Evolutionary conservation across 257 asterid genomes (phyloP), one percentile per base, ranked within the genome.

Genomic region (Ilex asprella): DNA sequence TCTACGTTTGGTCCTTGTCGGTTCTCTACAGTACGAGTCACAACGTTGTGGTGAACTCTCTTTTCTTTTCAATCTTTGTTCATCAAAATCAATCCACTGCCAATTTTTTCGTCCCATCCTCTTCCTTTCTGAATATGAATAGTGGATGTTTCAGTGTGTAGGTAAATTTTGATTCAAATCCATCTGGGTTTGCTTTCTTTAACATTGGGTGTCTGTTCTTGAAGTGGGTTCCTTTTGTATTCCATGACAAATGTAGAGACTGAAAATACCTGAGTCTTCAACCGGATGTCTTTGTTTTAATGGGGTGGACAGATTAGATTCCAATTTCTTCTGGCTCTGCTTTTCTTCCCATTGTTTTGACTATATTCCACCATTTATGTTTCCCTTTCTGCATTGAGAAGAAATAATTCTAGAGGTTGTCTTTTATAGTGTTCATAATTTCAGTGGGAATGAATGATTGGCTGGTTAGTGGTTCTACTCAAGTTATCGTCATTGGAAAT

Each of bases 161-260:
- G 61, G 10, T 35, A 39, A 31, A 64, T 47, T 70, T 73, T 52
- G 59, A 55, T 60, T 64, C 32, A 54, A 66, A 49, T 65, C 58
- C 53, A 64, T 70, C 77, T 74, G 68, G 77, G 68, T 57, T 70
- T 70, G 13, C 5, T 61, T 65, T 66, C n/a, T 67, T 60, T 30
- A 31, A 46, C 61, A 57, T 67, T 39, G 41, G 2, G 41, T 35
- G 41, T 39, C 21, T 62, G n/a, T 63, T 27, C 0, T 56, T 9
- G 31, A 62, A n/a, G 27, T 66, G 32, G 43, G 39, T 7, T 49
- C 14, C 5, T 3, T 11, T n/a, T 49, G 2, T 11, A 4, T 49
- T 49, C 16, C 16, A 4, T 2, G 54, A 49, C 54, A 49, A 12
- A 49, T 12, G 54, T 49, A 49, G 54, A 49, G 16, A 13, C 30